Evolutionary conservation across 257 asterid species (phyloP), one percentile per base, ranked within the genome.

Genomic region (Rhazya stricta): DNA sequence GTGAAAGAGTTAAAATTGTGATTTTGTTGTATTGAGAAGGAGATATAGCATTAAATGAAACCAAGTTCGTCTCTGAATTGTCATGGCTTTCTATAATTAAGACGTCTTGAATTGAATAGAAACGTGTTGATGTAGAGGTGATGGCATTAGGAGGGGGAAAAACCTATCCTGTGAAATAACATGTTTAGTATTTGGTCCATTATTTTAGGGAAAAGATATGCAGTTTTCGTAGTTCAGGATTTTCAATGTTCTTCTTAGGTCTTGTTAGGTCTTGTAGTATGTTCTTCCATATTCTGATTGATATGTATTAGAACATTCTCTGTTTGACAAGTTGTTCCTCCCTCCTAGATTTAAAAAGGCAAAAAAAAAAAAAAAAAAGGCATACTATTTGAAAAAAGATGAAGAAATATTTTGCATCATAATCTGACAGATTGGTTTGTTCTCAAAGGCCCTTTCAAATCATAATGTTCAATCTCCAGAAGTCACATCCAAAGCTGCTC

Each of bases 381-480:
- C 21, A 69, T 11, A 25, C 51, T 60, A 30, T 19, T 18, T 46
- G 45, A 66, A 29, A 62, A 18, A 63, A 2, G 65, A 18, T 67
- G 76, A 58, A 58, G 30, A 30, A 13, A 23, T 63, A 25, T 41
- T 57, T 29, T 21, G 27, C 43, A 58, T 56, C 58, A 53, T 79
- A 29, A 53, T 15, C 68, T 80, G 71, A 51, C 27, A n/a, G 37
- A 68, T 30, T 27, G 67, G 21, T 34, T 78, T 77, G 69, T 74
- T 79, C 65, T 72, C 46, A 39, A 90, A 90, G 97, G 86, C 85
- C 60, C 48, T 80, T 72, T 79, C 86, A 13, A 85, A 85, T 76
- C 88, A 83, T 30, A 85, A 75, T 71, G 74, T 69, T 80, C 93
- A 88, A 72, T 92, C 97, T 32, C 95, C 97, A 48, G 98, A 94